Percentiles rank a stretch among this genome's conserved stretches.
These are phyloP conservation scores for Saccharomyces hybrid DNA, from an alignment of 1,139 yeast species.

Conservation along the genomic window DNA sequence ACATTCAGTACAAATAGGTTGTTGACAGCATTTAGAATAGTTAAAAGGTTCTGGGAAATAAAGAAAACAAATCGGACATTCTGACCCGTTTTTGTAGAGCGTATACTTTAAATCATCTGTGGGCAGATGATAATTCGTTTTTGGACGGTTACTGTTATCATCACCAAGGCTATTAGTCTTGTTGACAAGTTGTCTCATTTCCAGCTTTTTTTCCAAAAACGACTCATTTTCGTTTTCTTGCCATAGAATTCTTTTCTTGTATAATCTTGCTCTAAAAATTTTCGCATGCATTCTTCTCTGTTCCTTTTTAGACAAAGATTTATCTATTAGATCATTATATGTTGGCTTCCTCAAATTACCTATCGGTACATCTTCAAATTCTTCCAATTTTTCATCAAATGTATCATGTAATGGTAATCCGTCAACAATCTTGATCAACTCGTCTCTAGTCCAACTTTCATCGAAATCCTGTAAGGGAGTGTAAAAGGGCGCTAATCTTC, in stretches of 20 bases:
- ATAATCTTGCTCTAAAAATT: conserved; percentile 42
- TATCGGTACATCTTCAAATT: conserved; percentile 42
- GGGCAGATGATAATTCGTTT: conserved; percentile 26
- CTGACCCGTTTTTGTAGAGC: conserved; percentile 60
- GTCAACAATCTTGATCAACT: conserved; percentile 50
- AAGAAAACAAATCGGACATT: conserved; percentile 92
- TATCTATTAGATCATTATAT: conserved; percentile 41
- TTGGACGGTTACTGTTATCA: conserved; percentile 8
- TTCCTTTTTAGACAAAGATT: conserved; percentile 40
- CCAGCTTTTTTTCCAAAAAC: conserved; percentile 37
- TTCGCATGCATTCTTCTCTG: conserved; percentile 48
- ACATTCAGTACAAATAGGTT: conserved; percentile 93
- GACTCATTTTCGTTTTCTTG: conserved; percentile 50
- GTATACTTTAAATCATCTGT: conserved; percentile 40
- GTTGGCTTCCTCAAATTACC: conserved; percentile 37
- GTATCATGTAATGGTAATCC: conserved; percentile 53
- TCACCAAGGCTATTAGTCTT: conserved; percentile 11
- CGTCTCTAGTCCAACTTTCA: conserved; percentile 66
- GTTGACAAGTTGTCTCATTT: conserved; percentile 5
- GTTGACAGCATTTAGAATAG: conserved; percentile 82
- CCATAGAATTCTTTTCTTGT: conserved; percentile 41
- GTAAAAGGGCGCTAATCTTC: conserved; percentile 82
- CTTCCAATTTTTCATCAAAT: conserved; percentile 43
- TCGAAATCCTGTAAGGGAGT: conserved; percentile 83
- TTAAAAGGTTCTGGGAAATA: conserved; percentile 76